Conservation (phyloP, 129 eudicot genomes). For the Kitagawia praeruptora region DNA sequence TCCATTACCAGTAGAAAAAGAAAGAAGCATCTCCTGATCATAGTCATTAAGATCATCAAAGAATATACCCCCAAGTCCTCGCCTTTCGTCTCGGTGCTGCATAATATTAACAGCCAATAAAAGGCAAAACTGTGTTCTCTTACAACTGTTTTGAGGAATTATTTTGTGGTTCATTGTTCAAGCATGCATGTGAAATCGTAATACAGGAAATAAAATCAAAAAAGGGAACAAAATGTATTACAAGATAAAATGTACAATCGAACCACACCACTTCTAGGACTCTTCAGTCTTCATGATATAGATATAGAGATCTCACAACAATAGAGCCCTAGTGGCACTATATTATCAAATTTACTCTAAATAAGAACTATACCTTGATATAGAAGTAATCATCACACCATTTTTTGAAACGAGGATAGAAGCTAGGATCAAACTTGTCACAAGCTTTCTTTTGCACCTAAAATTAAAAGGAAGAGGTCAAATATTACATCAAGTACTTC, state of each 20-base stretch:
- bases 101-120: conserved; percentile 9
- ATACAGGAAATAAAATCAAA: not conserved
- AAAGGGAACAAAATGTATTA: not conserved
- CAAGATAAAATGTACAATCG: not conserved
- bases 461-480: conserved; percentile 16
- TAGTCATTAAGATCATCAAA: conserved; percentile 94
- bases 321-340: no score
- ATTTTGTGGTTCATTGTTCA: not conserved
- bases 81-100: conserved; percentile 96
- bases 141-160: not conserved
- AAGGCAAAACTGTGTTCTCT: conserved; percentile 1
- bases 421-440: conserved; percentile 87
- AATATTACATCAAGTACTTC: not conserved
- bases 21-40: conserved; percentile 97
- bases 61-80: conserved; percentile 99
- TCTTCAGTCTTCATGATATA: not conserved
- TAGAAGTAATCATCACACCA: conserved; percentile 99
- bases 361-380: conserved; percentile 57
- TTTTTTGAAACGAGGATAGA: conserved; percentile 97
- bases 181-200: not conserved
- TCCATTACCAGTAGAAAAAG: conserved; percentile 80
- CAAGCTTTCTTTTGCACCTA: conserved; percentile 93
- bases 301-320: not conserved
- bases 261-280: not conserved
- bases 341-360: not conserved